phyloP scores from a whole-genome alignment of 1,139 yeast genomes.

The Sugiyamaella paludigena region DNA sequence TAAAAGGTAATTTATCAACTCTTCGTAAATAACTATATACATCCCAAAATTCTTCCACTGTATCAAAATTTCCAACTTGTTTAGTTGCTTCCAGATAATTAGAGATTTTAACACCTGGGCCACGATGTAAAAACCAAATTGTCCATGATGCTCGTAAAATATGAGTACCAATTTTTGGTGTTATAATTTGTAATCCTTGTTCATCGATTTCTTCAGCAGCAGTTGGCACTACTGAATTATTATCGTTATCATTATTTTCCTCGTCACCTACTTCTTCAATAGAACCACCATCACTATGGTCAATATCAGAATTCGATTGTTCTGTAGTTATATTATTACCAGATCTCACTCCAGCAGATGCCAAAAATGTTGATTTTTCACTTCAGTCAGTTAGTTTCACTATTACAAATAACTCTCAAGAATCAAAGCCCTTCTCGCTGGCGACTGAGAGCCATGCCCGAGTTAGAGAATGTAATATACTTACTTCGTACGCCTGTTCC shows the following conservation, averaged over 20 bases:
- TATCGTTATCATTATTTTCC: background rate
- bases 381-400: conserved; percentile 13
- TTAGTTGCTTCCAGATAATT: conserved; percentile 38
- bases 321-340: background rate
- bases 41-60: conserved; percentile 65
- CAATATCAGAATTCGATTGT: background rate
- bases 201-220: conserved; percentile 13
- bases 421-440: too few species aligned
- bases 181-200: conserved; percentile 22
- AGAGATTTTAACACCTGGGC: conserved; percentile 37
- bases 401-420: background rate
- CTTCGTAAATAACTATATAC: conserved; percentile 49
- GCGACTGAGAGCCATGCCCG: too few species aligned
- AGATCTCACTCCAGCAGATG: conserved; percentile 25
- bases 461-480: conserved; percentile 1
- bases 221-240: background rate
- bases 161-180: conserved; percentile 22
- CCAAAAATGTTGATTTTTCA: conserved; percentile 29
- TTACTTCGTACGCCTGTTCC: conserved; percentile 30
- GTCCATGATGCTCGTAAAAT: conserved; percentile 34
- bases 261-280: conserved; percentile 3
- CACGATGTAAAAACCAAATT: conserved; percentile 40
- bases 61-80: conserved; percentile 36
- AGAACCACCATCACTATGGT: background rate
- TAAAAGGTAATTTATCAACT: conserved; percentile 49